Percentiles rank a stretch among this genome's conserved stretches.
These are phyloP conservation scores for Tricholoma sp. DNA, from an alignment of 768 basidiomycete species.

Conservation along the genomic window DNA sequence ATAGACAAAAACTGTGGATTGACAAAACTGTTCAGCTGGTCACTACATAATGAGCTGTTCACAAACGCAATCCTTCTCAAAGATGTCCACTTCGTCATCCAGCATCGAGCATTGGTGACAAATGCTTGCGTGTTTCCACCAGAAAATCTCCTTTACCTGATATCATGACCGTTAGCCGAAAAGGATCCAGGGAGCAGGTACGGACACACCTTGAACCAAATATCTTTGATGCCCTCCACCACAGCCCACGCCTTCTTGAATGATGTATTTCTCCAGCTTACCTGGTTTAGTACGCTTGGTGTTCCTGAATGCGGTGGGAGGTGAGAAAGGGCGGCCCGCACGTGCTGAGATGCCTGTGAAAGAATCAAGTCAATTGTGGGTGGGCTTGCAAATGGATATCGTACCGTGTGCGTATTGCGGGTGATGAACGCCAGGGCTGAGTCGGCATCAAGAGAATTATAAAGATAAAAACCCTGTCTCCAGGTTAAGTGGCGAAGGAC, in stretches of 20 bases:
- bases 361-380: conserved; percentile 4
- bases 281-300: conserved; percentile 38
- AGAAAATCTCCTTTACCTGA: conserved; percentile 70
- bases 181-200: not conserved
- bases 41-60: conserved; percentile 9
- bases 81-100: conserved; percentile 53
- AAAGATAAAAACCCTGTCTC: conserved; percentile 15
- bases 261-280: conserved; percentile 53
- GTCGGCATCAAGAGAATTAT: no score
- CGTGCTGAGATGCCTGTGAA: conserved; percentile 63
- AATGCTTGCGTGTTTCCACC: conserved; percentile 82
- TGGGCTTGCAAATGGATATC: conserved; percentile 2
- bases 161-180: not conserved
- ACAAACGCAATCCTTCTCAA: conserved; percentile 47
- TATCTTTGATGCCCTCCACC: conserved; percentile 68
- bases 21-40: not conserved
- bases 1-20: no score
- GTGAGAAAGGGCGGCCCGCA: conserved; percentile 70
- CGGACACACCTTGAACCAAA: conserved; percentile 59
- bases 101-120: conserved; percentile 65
- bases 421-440: conserved; percentile 52
- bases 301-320: conserved; percentile 59
- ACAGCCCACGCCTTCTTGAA: conserved; percentile 72
- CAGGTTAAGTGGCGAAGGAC: not conserved
- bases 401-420: conserved; percentile 78